These are phyloP conservation scores for Zopfochytrium polystomum DNA, from an alignment of 371 early-diverging fungal genomes.

Conservation along the genomic window DNA sequence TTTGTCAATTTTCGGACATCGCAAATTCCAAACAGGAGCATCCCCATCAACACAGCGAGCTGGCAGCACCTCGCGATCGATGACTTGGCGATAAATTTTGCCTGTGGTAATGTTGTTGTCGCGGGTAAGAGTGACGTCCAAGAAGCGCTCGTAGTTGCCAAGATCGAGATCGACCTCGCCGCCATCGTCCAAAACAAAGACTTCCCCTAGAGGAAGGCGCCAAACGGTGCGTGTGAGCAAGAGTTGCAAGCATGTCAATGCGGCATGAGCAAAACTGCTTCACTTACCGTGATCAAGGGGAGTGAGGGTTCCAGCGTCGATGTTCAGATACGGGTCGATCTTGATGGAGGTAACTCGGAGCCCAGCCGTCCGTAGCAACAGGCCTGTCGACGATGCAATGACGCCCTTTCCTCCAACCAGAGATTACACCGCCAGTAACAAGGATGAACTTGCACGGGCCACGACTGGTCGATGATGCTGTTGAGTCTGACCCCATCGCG, in stretches of 20 bases:
- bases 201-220: constrained; percentile 71
- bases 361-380: constrained; percentile 92
- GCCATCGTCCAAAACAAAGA: constrained; percentile 98
- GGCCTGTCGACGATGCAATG: constrained; percentile 96
- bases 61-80: constrained; percentile 72
- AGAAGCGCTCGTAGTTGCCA: constrained; percentile 99
- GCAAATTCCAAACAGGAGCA: background rate
- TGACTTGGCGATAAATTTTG: constrained; percentile 94
- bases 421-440: constrained; percentile 92
- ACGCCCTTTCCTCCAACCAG: constrained; percentile 99
- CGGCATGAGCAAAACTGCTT: background rate
- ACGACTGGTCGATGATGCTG: too few species aligned
- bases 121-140: constrained; percentile 88
- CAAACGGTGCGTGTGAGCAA: background rate
- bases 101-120: constrained; percentile 99
- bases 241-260: background rate
- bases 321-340: constrained; percentile 99
- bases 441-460: constrained; percentile 93
- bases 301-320: constrained; percentile 96
- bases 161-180: constrained; percentile 99
- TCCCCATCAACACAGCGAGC: constrained; percentile 5
- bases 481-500: too few species aligned
- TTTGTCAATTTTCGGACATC: background rate
- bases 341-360: constrained; percentile 97
- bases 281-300: constrained; percentile 94